Evolutionary conservation across 2,329 filamentous ascomycete genomes (phyloP).

Genomic region (Curvularia eragrostidis): DNA sequence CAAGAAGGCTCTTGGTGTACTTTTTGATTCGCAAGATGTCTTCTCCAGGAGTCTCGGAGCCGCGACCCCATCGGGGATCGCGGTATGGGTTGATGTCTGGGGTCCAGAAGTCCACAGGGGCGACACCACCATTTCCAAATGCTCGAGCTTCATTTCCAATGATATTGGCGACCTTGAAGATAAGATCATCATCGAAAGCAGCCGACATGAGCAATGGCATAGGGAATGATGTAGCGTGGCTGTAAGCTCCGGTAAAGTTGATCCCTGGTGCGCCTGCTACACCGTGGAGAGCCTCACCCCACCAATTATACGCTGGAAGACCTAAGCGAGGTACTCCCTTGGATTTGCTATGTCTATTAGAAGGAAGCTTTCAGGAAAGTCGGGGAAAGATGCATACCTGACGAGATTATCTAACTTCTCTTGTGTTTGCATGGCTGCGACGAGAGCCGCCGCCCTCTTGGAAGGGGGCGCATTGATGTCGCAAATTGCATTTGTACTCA

Average conservation of each 20-base stretch:
- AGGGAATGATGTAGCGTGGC: conserved; percentile 69
- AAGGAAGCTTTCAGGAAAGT: conserved; percentile 37
- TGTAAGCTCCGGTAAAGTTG: conserved; percentile 62
- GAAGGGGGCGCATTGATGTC: conserved; percentile 50
- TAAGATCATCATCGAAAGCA: conserved; percentile 68
- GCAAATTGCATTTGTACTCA: conserved; percentile 59
- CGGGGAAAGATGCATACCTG: conserved; percentile 15
- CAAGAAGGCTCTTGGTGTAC: conserved; percentile 50
- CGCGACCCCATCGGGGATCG: conserved; percentile 69
- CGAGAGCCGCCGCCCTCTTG: conserved; percentile 57
- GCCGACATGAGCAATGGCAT: conserved; percentile 68
- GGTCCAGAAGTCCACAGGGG: conserved; percentile 65
- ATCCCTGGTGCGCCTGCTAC: conserved; percentile 63
- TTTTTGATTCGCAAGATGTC: conserved; percentile 59
- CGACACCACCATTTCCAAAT: conserved; percentile 66
- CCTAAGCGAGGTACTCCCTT: conserved; percentile 63
- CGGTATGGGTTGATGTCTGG: conserved; percentile 72
- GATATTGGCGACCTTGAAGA: conserved; percentile 63
- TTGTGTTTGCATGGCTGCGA: conserved; percentile 59
- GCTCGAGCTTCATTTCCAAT: conserved; percentile 68
- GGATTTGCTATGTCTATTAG: conserved; percentile 55
- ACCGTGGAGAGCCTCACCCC: conserved; percentile 69
- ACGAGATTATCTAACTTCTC: conserved; percentile 57
- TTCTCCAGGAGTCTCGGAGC: conserved; percentile 64
- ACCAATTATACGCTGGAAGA: conserved; percentile 60